A percentile compares a stretch with the other conserved stretches of the same genome.
These are phyloP conservation scores for Avena sativa DNA, from an alignment of 176 grass and related monocot species.

Conservation along the genomic window DNA sequence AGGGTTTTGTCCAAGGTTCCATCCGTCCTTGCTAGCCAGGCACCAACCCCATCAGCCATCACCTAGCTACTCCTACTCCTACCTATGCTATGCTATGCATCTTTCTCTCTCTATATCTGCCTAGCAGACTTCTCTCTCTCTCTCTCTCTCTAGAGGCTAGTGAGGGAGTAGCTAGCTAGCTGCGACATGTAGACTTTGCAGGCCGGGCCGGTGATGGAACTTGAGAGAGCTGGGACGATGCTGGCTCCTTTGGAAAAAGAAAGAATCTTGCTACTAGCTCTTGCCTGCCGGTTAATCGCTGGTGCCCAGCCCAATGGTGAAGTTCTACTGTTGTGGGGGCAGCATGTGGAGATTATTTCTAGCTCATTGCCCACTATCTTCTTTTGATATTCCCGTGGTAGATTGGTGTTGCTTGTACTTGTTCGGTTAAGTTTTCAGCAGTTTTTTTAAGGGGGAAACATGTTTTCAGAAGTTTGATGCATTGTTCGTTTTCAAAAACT, in stretches of 20 bases:
- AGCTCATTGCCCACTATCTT: not conserved
- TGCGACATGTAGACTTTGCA: conserved; percentile 45
- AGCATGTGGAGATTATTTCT: conserved; percentile 7
- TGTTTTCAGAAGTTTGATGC: not conserved
- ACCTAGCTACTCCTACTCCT: not conserved
- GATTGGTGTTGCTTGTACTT: not conserved
- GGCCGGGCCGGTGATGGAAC: conserved; percentile 56
- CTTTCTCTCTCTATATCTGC: not conserved
- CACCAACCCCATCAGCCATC: not conserved
- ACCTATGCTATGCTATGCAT: not conserved
- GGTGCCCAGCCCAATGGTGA: conserved; percentile 26
- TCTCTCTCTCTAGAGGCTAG: not conserved
- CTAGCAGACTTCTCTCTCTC: not conserved
- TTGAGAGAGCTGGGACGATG: conserved; percentile 49
- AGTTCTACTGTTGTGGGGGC: conserved; percentile 2
- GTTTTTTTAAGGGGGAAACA: too few species aligned
- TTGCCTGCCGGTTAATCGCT: conserved; percentile 39
- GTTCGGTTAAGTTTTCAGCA: not conserved
- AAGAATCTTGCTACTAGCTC: conserved; percentile 48
- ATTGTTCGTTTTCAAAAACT: not conserved
- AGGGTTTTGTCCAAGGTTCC: conserved; percentile 68
- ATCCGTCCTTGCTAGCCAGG: conserved; percentile 21
- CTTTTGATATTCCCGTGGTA: not conserved
- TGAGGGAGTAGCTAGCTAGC: not conserved
- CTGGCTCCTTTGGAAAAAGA: conserved; percentile 43